phyloP scores from a whole-genome alignment of 768 basidiomycete genomes.

The Suillus decipiens region DNA sequence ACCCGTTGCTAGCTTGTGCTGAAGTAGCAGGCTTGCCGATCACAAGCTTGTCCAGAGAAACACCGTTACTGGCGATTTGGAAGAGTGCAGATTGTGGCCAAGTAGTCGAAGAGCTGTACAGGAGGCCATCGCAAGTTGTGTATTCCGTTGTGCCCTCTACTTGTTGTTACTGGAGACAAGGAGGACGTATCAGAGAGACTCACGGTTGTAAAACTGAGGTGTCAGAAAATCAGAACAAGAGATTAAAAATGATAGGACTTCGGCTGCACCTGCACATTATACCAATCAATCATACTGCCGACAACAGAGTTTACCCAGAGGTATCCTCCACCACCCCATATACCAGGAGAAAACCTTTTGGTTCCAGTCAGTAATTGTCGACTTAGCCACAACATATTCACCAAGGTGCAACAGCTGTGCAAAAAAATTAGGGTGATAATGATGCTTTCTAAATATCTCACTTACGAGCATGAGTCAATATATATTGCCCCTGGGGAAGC shows the following conservation, averaged over 20 bases:
- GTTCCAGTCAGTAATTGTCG: background rate
- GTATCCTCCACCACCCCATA: conserved; percentile 41
- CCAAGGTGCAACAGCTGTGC: conserved; percentile 42
- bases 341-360: conserved; percentile 33
- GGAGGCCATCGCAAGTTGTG: conserved; percentile 59
- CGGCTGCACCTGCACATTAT: too few relatives aligned
- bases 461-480: conserved; percentile 39
- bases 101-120: conserved; percentile 55
- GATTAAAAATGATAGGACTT: background rate
- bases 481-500: conserved; percentile 35
- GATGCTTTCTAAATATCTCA: background rate
- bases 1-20: conserved; percentile 50
- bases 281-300: too few relatives aligned
- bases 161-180: background rate
- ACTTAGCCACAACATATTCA: conserved; percentile 9
- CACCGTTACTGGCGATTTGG: conserved; percentile 51
- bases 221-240: background rate
- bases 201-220: conserved; percentile 31
- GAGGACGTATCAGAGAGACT: conserved; percentile 1
- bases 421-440: background rate
- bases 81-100: conserved; percentile 65
- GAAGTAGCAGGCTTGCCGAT: conserved; percentile 54
- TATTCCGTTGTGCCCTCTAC: conserved; percentile 65
- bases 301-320: conserved; percentile 17
- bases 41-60: conserved; percentile 51